phyloP scores from a whole-genome alignment of 352 stramenopile genomes.

The Peronospora belbahrii region DNA sequence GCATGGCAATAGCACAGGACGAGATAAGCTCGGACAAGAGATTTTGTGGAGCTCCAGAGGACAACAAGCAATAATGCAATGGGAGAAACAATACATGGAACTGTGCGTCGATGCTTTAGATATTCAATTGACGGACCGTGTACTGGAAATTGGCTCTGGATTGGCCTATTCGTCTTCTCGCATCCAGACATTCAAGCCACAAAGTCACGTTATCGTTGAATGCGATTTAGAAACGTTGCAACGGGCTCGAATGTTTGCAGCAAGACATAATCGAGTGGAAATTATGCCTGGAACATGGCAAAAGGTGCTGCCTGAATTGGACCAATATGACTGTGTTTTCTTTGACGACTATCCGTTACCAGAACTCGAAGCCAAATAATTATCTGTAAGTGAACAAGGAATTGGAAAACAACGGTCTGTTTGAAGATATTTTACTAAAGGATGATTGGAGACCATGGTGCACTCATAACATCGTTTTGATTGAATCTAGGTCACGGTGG shows the following conservation, averaged over 20 bases:
- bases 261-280: constrained; percentile 22
- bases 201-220: constrained; percentile 70
- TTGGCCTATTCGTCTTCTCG: constrained; percentile 69
- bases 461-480: no score
- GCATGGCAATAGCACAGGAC: constrained; percentile 32
- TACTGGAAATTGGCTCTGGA: constrained; percentile 86
- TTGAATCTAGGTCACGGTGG: constrained; percentile 62
- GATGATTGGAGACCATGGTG: no score
- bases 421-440: no score
- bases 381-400: neutral
- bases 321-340: constrained; percentile 68
- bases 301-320: constrained; percentile 36
- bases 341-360: constrained; percentile 78
- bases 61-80: constrained; percentile 87
- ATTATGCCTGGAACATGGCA: constrained; percentile 72
- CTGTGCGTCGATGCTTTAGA: constrained; percentile 52
- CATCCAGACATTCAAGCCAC: constrained; percentile 53
- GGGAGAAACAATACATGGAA: constrained; percentile 81
- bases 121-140: constrained; percentile 35
- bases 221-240: constrained; percentile 43
- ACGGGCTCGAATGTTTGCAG: constrained; percentile 42
- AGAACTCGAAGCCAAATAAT: constrained; percentile 24
- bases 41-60: constrained; percentile 60
- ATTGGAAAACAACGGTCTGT: constrained; percentile 11
- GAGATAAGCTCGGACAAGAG: constrained; percentile 35